phyloP scores from a whole-genome alignment of 257 asterid species.

The Solanum sejunctum region DNA sequence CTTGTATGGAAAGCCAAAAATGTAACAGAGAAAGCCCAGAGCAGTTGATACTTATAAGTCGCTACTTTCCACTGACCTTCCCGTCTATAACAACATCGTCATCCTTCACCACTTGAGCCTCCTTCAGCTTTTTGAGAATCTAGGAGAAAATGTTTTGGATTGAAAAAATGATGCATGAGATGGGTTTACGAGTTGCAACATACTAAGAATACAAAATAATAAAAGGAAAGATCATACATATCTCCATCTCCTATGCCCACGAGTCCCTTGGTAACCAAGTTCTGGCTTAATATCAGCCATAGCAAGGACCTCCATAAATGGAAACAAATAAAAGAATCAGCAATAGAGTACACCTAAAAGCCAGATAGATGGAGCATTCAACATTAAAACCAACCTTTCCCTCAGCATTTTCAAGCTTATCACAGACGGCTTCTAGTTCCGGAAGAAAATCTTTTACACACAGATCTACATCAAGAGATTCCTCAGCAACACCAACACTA shows the following conservation, averaged over 20 bases:
- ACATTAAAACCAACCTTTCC: conserved; percentile 52
- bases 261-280: conserved; percentile 58
- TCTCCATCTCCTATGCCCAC: conserved; percentile 90
- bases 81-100: conserved; percentile 46
- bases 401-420: conserved; percentile 67
- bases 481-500: conserved; percentile 30
- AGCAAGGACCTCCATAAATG: conserved; percentile 61
- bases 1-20: neutral
- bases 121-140: conserved; percentile 79
- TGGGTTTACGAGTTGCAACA: neutral
- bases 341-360: conserved; percentile 6
- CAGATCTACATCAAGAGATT: conserved; percentile 39
- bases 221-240: conserved; percentile 25
- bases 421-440: conserved; percentile 64
- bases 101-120: conserved; percentile 60
- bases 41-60: neutral
- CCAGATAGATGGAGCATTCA: conserved; percentile 1
- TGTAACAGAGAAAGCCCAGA: neutral
- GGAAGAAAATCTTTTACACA: conserved; percentile 72
- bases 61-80: conserved; percentile 31
- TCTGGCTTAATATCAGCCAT: conserved; percentile 71
- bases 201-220: neutral
- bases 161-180: neutral
- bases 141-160: conserved; percentile 18
- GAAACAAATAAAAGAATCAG: conserved; percentile 8